Conservation (phyloP, 129 eudicot genomes). For the Artemisia tridentata region DNA sequence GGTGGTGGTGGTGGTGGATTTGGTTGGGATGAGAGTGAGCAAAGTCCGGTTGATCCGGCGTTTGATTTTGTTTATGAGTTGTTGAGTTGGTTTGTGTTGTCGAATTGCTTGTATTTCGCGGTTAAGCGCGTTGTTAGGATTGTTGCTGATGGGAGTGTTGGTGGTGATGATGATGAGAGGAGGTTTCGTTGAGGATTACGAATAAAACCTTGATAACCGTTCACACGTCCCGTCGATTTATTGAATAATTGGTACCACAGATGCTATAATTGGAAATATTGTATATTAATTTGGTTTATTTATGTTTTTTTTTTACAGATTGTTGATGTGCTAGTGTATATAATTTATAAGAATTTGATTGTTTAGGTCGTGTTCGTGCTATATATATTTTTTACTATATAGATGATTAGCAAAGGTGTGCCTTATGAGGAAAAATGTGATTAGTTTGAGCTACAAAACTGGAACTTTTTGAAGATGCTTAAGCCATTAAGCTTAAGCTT, state of each 20-base stretch:
- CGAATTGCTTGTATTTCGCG: slow-evolving; percentile 42
- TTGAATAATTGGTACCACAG: no score
- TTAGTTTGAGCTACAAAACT: no score
- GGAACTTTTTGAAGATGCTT: no score
- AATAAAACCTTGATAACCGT: no score
- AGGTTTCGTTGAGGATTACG: slow-evolving; percentile 19
- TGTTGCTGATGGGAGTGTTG: slow-evolving; percentile 29
- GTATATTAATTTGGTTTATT: slow-evolving; percentile 24
- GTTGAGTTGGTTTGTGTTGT: slow-evolving; percentile 40
- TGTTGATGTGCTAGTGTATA: background rate
- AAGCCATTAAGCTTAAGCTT: no score
- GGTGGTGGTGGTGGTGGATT: slow-evolving; percentile 28
- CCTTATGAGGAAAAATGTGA: no score
- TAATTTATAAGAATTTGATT: background rate
- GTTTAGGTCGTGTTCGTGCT: background rate
- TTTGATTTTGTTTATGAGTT: slow-evolving; percentile 41
- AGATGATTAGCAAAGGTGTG: no score
- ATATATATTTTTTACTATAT: no score
- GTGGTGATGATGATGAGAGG: slow-evolving; percentile 30
- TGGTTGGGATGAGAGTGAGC: slow-evolving; percentile 36
- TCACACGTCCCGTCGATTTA: no score
- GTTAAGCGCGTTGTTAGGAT: slow-evolving; percentile 39
- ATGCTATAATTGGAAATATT: background rate
- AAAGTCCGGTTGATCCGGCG: slow-evolving; percentile 37
- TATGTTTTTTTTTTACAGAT: slow-evolving; percentile 16